Base-by-base conservation (phyloP, 257 asterid species). In the Solanum pinnatisectum region DNA sequence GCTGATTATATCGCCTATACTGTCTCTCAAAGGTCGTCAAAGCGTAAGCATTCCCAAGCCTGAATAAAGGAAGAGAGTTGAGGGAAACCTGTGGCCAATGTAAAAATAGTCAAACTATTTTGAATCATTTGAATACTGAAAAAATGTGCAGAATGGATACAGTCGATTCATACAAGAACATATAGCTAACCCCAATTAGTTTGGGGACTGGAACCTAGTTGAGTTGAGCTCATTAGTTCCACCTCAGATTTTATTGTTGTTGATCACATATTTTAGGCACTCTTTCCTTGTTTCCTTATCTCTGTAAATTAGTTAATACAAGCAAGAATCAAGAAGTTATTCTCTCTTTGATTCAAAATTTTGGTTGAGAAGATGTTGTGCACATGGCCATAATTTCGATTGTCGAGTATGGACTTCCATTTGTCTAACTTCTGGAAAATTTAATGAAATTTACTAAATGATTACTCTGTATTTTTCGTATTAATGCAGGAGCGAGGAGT, bases 401-500 rank as follows among this genome's bases (percentile, higher is more conserved):
- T 46, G 85, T 56, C 1, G 4, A 11, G 4, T 76, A 39, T 76
- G 35, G 59, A 12, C 11, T 76, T 76, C 56, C 3, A 23, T 39
- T 76, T 39, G 22, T 49, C 33, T 23, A 37, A 12, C 56, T 76
- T 37, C 6, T 76, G 83, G 35, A 37, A 39, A 76, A 5, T 39
- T 11, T 36, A 36, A 76, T 81, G 39, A 46, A 36, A 25, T 79
- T 79, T 81, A 10, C 11, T 5, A 15, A 16, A 46, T 46, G 42
- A 86, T 71, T 71, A 46, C 11, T 25, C 25, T 85, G 78, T 25
- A 7, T 67, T 85, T 36, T 67, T 40, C 25, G 1, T 52, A 86
- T 90, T 87, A 81, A 52, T 92, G 94, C 90, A 97, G 99, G 99
- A 97, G 86, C 94, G 89, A 76, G 99, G 99, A 32, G 94, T 97